Percentiles rank a stretch among this genome's conserved stretches.
Evolutionary conservation across 148 eudicot species (phyloP).

Genomic region (Arctostaphylos glauca): DNA sequence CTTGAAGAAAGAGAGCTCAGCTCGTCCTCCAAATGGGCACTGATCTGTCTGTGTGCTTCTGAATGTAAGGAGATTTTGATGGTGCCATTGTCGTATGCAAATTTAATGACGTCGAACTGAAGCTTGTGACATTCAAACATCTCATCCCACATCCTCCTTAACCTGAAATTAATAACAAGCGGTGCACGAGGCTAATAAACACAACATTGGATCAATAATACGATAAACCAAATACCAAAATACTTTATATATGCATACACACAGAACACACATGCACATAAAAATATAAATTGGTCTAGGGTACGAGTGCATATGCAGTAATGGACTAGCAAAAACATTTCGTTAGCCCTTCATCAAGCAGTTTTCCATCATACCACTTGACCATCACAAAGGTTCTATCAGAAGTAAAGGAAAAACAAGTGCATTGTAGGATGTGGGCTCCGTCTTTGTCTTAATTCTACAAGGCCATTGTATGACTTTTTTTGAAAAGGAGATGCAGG

Average conservation of each 20-base stretch:
- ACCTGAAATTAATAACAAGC: constrained; percentile 39
- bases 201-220: neutral
- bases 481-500: neutral
- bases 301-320: neutral
- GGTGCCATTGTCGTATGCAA: constrained; percentile 36
- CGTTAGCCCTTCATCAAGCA: neutral
- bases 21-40: constrained; percentile 45
- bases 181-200: constrained; percentile 2
- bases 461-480: too few species aligned
- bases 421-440: neutral
- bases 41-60: constrained; percentile 52
- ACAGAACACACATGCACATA: neutral
- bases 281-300: neutral
- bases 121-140: constrained; percentile 84
- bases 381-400: neutral
- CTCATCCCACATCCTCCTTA: constrained; percentile 84
- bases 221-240: neutral
- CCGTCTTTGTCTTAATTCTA: too few species aligned
- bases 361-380: neutral
- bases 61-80: constrained; percentile 53
- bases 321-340: neutral
- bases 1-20: constrained; percentile 47
- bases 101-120: constrained; percentile 59
- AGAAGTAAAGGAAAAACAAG: neutral
- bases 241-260: neutral